Base-by-base conservation (phyloP, 352 stramenopile genomes). In the Globisporangium solare region DNA sequence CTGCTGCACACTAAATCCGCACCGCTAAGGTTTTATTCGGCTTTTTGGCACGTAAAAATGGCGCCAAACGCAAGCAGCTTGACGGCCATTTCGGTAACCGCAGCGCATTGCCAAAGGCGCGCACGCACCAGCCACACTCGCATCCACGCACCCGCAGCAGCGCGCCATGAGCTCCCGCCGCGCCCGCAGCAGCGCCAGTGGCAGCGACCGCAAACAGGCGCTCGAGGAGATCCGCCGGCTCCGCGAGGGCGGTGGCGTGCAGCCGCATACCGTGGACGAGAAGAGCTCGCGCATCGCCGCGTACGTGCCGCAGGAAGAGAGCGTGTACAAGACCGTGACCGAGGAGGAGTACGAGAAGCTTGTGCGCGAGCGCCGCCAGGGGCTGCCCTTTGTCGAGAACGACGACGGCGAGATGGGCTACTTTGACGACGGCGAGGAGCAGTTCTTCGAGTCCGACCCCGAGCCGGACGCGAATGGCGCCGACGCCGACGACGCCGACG, bases 361-460 rank as follows among this genome's bases (percentile, higher is more conserved):
- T 20, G 86, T 95, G 45, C 80, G 73, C 27, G 77, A 94, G 66
- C 80, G 86, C 1, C 84, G 86, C 31, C 68, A 86, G 35, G 80
- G 79, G 0, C 57, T 92, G 46, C 83, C 84, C 2, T 95, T 95
- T 52, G 86, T 46, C 32, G 83, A 89, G 54, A 91, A 95, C 60
- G 86, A 95, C 27, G 84, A 89, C 51, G 71, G 76, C 13, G 82
- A 86, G 58, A 90, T 94, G 70, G 86, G 86, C 14, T 95, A 95
- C 63, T 94, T 86, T 52, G 86, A 95, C 55, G 85, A 95, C 51
- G 86, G 86, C 48, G 86, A 95, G 52, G 86, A 95, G 53, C 80
- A 92, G 71, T 94, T 94, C 53, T 95, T 95, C 54, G 86, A 95
- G 55, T 91, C 80, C 17, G 83, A 94, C 53, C 61, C 71, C 4